Base-by-base conservation (phyloP, 768 basidiomycete species). In the Mycena vulgaris region DNA sequence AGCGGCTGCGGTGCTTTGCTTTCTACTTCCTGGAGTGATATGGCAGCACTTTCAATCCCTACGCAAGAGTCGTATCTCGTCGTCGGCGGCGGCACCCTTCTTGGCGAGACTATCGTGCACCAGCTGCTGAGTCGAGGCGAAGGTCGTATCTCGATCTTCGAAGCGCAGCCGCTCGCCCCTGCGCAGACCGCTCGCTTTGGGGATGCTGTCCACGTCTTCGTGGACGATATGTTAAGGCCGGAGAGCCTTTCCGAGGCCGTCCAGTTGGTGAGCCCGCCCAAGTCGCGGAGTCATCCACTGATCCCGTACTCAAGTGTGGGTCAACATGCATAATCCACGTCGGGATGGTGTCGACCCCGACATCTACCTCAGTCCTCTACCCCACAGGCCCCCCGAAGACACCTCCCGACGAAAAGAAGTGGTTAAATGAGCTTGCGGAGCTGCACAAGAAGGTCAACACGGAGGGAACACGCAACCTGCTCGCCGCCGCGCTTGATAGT, bases 241-340 rank as follows among this genome's bases (percentile, higher is more conserved):
- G 48, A 66, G 37, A 81, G 78, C 21, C 78, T 82, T 45, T 78
- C 88, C 49, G 65, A 74, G 1, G 76, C 80, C 51, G 85, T 88
- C 42, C 63, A 70, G 40, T 81, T 83, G 76, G 82, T 84, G 37
- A 61, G 82, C n/a, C n/a, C 19, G 21, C 69, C 3, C n/a, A 16
- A 11, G 42, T 31, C 25, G 21, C 53, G 47, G 7, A n/a, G n/a
- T n/a, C n/a, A 51, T 10, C 2, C 25, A 51, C 13, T 21, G 51
- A n/a, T n/a, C n/a, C n/a, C n/a, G 7, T 30, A 5, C 56, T 39
- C 5, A 66, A 84, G 84, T 78, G 77, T 55, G n/a, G 70, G 13
- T 80, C 85, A 0, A 85, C 85, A 5, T 82, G 82, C 66, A 82
- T 89, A 51, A 84, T 89, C 69, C 88, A 89, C 78, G 87, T 86